Evolutionary conservation across 2,329 filamentous ascomycete genomes (phyloP), one percentile per base, ranked within the genome.

Genomic region (Ilyonectria sp.): DNA sequence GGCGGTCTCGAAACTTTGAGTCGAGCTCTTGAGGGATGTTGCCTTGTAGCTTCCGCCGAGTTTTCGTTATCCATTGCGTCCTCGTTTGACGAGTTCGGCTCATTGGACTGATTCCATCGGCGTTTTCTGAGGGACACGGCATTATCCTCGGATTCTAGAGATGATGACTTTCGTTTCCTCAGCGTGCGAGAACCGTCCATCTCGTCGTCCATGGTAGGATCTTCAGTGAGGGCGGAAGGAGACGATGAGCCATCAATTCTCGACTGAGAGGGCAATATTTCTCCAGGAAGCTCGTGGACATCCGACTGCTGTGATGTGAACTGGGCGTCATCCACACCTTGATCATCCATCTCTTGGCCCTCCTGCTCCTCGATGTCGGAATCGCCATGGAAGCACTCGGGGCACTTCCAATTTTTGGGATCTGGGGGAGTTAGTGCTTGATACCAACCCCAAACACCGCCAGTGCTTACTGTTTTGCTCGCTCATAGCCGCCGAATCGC

Each of bases 111-210:
- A 26, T 86, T 84, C 73, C 84, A 84, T 50, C 86, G 81, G 37
- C 89, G 84, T 77, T 89, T 91, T 67, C 87, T 86, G 40, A 86
- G 77, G 1, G 85, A 82, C 65, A 84, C 81, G 17, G 83, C 80
- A 17, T 84, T 83, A 71, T 92, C 86, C 69, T 93, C 85, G 70
- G 82, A 84, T 55, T 92, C 90, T 13, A 88, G 85, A 3, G 93
- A 92, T 1, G 93, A 94, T 19, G 93, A 91, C 80, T 95, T 97
- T 60, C 95, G 90, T 82, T 97, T 97, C 67, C 95, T 89, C 67
- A 97, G 83, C 35, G 93, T 89, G 60, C 94, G 91, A 9, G 93
- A 91, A 52, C 92, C 93, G 79, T 95, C 73, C 2, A 53, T 54
- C 2, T 64, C 63, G 17, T 72, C 71, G 2, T 69, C 69, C 13